Percentiles rank a stretch among this genome's conserved stretches.
These are phyloP conservation scores for Pittosporum tobira DNA, from an alignment of 129 eudicot genomes.

Conservation along the genomic window DNA sequence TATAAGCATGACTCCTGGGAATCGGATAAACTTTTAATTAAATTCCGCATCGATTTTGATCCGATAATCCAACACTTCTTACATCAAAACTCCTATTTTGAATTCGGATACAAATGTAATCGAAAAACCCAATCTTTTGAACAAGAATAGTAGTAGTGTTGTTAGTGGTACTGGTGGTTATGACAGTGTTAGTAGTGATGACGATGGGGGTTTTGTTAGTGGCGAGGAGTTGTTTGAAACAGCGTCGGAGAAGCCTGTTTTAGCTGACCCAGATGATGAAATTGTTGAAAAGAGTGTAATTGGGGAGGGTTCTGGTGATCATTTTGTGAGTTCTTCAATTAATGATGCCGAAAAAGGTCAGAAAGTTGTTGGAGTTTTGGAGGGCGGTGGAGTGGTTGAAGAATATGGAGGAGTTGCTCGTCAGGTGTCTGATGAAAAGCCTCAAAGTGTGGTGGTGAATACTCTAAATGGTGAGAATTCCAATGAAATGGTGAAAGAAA, in stretches of 20 bases:
- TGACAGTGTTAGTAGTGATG: constrained; percentile 18
- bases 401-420: neutral
- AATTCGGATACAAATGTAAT: constrained; percentile 8
- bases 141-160: neutral
- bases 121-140: constrained; percentile 2
- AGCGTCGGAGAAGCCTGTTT: constrained; percentile 18
- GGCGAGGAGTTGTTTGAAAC: constrained; percentile 66
- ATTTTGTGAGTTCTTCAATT: constrained; percentile 22
- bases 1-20: no score
- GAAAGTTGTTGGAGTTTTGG: constrained; percentile 10
- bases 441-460: neutral
- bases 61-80: no score
- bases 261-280: constrained; percentile 21
- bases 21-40: no score
- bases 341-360: constrained; percentile 31
- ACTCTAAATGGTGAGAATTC: neutral
- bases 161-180: constrained; percentile 12
- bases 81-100: constrained; percentile 8
- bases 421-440: neutral
- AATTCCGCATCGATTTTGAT: no score
- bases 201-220: constrained; percentile 50
- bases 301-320: constrained; percentile 26
- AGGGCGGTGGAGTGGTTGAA: constrained; percentile 14
- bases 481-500: constrained; percentile 1
- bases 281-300: constrained; percentile 18